Conservation (phyloP, 2,329 filamentous ascomycete genomes). For the Neonectria punicea region DNA sequence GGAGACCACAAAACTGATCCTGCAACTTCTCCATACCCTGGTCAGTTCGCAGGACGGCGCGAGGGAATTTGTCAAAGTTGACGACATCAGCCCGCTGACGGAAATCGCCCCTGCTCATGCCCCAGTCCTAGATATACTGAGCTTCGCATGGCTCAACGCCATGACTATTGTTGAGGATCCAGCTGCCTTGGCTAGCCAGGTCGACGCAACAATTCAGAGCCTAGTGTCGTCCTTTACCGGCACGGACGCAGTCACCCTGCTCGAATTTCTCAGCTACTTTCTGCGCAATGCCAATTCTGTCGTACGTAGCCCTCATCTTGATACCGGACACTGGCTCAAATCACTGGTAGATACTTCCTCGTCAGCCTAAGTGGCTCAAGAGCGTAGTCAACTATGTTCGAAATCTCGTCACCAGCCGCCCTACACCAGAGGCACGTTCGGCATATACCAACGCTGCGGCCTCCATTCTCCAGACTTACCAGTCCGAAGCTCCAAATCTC, state of each 20-base stretch:
- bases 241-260: slow-evolving; percentile 69
- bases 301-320: slow-evolving; percentile 49
- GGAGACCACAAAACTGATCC: slow-evolving; percentile 62
- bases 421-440: slow-evolving; percentile 64
- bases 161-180: slow-evolving; percentile 48
- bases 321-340: slow-evolving; percentile 19
- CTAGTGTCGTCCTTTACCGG: slow-evolving; percentile 65
- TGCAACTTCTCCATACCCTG: slow-evolving; percentile 68
- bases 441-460: slow-evolving; percentile 70
- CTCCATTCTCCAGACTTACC: slow-evolving; percentile 66
- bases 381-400: slow-evolving; percentile 60
- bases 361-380: slow-evolving; percentile 64
- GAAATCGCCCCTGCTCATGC: slow-evolving; percentile 66
- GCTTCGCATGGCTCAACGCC: slow-evolving; percentile 66
- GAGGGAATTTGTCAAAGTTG: slow-evolving; percentile 56
- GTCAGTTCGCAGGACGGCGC: slow-evolving; percentile 64
- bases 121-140: slow-evolving; percentile 65
- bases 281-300: slow-evolving; percentile 60
- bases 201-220: slow-evolving; percentile 59
- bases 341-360: slow-evolving; percentile 56
- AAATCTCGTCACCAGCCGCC: slow-evolving; percentile 64
- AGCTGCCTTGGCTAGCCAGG: slow-evolving; percentile 48
- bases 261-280: slow-evolving; percentile 65
- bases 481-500: slow-evolving; percentile 54
- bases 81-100: slow-evolving; percentile 65